Evolutionary conservation across 768 basidiomycete species (phyloP).

Genomic region (Mycena rosella): DNA sequence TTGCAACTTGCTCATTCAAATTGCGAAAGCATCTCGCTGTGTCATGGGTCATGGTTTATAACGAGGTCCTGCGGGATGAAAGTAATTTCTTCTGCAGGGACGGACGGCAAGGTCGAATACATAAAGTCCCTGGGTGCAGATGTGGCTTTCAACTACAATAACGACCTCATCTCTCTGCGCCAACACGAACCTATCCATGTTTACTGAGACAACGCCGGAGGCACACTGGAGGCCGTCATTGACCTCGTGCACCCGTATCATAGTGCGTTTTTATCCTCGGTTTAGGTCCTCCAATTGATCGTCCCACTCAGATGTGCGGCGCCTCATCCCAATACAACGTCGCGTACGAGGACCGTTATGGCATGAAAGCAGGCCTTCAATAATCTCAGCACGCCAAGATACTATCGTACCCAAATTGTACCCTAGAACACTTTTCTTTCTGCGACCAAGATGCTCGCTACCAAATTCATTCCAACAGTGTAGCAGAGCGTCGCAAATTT

Average conservation of each 20-base stretch:
- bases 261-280: constrained; percentile 29
- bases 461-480: neutral
- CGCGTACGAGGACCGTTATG: constrained; percentile 1
- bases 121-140: constrained; percentile 30
- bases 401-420: no score
- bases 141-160: constrained; percentile 40
- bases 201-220: constrained; percentile 56
- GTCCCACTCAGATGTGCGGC: constrained; percentile 36
- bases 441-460: constrained; percentile 48
- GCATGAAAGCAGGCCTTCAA: constrained; percentile 29
- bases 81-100: no score
- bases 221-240: constrained; percentile 58
- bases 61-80: no score
- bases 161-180: constrained; percentile 43
- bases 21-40: no score
- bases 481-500: neutral
- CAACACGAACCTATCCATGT: neutral
- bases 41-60: no score
- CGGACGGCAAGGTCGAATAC: no score
- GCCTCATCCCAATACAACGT: constrained; percentile 41
- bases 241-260: constrained; percentile 53
- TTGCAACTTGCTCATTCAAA: no score
- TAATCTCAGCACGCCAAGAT: no score
- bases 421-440: no score
- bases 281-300: neutral